phyloP scores from a whole-genome alignment of 2,329 filamentous ascomycete species.

The Diaporthe amygdali region DNA sequence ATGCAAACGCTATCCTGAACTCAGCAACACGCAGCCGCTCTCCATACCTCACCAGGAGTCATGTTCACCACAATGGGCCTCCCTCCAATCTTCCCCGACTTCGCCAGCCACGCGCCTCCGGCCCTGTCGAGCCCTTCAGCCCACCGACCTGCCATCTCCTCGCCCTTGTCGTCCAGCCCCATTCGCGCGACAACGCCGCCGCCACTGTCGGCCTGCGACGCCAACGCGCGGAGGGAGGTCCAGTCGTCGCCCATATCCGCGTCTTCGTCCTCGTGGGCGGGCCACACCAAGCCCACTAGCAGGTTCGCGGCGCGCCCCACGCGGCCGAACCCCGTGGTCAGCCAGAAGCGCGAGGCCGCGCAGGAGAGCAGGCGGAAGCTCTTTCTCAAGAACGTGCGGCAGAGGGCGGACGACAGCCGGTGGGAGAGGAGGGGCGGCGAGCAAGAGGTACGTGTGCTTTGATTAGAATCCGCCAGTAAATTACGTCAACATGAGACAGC shows the following conservation, averaged over 20 bases:
- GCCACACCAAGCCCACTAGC: conserved; percentile 22
- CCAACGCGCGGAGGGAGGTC: conserved; percentile 47
- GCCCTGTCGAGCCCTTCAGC: conserved; percentile 35
- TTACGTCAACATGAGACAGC: conserved; percentile 37
- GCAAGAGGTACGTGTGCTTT: conserved; percentile 51
- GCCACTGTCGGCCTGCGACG: conserved; percentile 48
- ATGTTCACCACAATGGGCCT: conserved; percentile 42
- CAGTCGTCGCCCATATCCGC: conserved; percentile 52
- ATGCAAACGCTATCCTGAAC: background rate
- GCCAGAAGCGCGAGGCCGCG: conserved; percentile 62
- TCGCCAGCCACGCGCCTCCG: conserved; percentile 22
- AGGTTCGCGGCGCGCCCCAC: conserved; percentile 60
- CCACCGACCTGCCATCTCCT: conserved; percentile 54
- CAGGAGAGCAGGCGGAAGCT: conserved; percentile 69
- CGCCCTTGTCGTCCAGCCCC: conserved; percentile 61
- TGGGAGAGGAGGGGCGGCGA: conserved; percentile 69
- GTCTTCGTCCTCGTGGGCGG: background rate
- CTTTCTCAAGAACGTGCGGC: conserved; percentile 72
- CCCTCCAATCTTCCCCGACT: conserved; percentile 48
- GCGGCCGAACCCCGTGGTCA: conserved; percentile 67
- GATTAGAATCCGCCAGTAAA: conserved; percentile 30
- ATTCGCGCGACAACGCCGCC: conserved; percentile 55
- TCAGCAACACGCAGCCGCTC: background rate
- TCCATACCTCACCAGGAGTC: background rate
- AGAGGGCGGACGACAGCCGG: conserved; percentile 62